A percentile compares a stretch with the other conserved stretches of the same genome.
These are phyloP conservation scores for Hypoxylon sp. DNA, from an alignment of 2,329 filamentous ascomycete species.

Conservation along the genomic window DNA sequence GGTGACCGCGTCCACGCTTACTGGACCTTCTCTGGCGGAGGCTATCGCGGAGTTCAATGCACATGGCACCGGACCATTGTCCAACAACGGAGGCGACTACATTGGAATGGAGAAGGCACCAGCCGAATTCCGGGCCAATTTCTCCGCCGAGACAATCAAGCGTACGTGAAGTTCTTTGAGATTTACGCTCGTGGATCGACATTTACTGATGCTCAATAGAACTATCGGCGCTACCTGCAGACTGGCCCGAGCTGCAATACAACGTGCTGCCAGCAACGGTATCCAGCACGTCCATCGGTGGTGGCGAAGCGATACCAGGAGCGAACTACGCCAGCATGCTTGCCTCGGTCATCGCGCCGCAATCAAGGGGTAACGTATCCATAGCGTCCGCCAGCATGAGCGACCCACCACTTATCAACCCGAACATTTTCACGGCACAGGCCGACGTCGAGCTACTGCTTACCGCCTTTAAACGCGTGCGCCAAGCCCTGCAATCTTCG, in stretches of 20 bases:
- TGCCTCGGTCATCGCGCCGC: constrained; percentile 48
- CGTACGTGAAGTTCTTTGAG: background rate
- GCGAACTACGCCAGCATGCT: constrained; percentile 51
- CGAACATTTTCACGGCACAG: constrained; percentile 51
- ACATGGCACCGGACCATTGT: background rate
- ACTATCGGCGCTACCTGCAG: constrained; percentile 49
- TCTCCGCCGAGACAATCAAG: constrained; percentile 34
- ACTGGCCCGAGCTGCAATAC: constrained; percentile 57
- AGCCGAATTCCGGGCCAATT: constrained; percentile 29
- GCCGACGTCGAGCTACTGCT: constrained; percentile 76
- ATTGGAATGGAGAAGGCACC: constrained; percentile 53
- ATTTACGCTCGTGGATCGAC: background rate
- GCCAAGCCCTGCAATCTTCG: constrained; percentile 71
- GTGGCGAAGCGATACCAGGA: constrained; percentile 32
- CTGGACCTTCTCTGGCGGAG: background rate
- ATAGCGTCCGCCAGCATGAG: constrained; percentile 66
- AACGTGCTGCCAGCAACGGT: constrained; percentile 31
- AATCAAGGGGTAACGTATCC: constrained; percentile 70
- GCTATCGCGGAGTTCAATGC: constrained; percentile 4
- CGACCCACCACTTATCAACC: constrained; percentile 53
- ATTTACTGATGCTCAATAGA: constrained; percentile 1
- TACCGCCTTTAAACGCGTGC: constrained; percentile 74
- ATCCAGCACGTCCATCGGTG: constrained; percentile 5
- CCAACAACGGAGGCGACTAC: constrained; percentile 19
- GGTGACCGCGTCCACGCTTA: constrained; percentile 47